A percentile compares a stretch with the other conserved stretches of the same genome.
These are phyloP conservation scores for Phaeosphaeria sp. DNA, from an alignment of 2,329 filamentous ascomycete genomes.

Conservation along the genomic window DNA sequence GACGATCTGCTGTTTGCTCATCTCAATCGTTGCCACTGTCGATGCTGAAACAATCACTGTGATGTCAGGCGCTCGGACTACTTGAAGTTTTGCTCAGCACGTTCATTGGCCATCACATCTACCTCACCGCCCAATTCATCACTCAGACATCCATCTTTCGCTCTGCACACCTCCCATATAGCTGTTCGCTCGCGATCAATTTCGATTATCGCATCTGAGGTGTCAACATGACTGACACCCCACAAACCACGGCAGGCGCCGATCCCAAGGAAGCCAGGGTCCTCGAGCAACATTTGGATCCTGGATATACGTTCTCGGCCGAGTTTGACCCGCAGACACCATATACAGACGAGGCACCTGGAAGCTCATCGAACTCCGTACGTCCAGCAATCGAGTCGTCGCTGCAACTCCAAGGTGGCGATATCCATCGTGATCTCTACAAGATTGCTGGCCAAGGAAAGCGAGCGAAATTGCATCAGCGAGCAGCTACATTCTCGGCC, in stretches of 20 bases:
- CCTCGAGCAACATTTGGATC: slow-evolving; percentile 51
- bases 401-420: slow-evolving; percentile 74
- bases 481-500: slow-evolving; percentile 73
- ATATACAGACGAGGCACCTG: slow-evolving; percentile 27
- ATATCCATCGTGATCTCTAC: slow-evolving; percentile 81
- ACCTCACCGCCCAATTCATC: slow-evolving; percentile 25
- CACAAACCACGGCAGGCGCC: slow-evolving; percentile 33
- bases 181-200: background rate
- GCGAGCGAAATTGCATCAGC: slow-evolving; percentile 55
- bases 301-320: slow-evolving; percentile 50
- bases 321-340: slow-evolving; percentile 48
- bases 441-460: slow-evolving; percentile 69
- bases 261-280: slow-evolving; percentile 44
- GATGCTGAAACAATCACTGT: slow-evolving; percentile 16
- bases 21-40: slow-evolving; percentile 1
- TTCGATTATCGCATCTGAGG: background rate
- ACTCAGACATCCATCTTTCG: background rate
- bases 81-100: slow-evolving; percentile 31
- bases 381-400: slow-evolving; percentile 64
- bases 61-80: slow-evolving; percentile 42
- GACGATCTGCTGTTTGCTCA: background rate
- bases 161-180: background rate
- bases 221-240: slow-evolving; percentile 36
- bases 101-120: slow-evolving; percentile 29
- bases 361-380: slow-evolving; percentile 30